Evolutionary conservation across 164 flowering plant species (phyloP).

Genomic region (Euptelea pleiosperma): DNA sequence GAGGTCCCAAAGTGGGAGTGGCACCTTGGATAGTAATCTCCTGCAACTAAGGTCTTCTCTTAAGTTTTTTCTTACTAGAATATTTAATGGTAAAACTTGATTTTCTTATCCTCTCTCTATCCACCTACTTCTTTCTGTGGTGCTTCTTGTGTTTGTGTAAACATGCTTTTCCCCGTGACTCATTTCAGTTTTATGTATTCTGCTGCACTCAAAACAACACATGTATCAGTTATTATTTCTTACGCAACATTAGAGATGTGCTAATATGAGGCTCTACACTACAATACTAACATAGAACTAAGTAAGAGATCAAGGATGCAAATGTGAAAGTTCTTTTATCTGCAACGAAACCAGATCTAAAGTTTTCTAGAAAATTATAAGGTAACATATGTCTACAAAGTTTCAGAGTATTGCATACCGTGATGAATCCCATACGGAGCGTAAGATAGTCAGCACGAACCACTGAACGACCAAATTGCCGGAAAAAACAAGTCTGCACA

Average conservation of each 20-base stretch:
- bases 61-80: not conserved
- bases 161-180: no score
- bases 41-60: not conserved
- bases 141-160: no score
- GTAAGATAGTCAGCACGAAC: slow-evolving; percentile 86
- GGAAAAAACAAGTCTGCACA: slow-evolving; percentile 84
- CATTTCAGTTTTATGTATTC: no score
- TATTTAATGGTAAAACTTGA: not conserved
- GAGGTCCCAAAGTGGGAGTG: not conserved
- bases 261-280: not conserved
- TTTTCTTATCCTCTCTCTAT: not conserved
- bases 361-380: not conserved
- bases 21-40: not conserved
- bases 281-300: not conserved
- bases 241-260: no score
- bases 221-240: no score
- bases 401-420: slow-evolving; percentile 37
- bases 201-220: no score
- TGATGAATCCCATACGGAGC: slow-evolving; percentile 86
- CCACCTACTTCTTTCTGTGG: not conserved
- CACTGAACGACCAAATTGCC: slow-evolving; percentile 92
- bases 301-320: slow-evolving; percentile 8
- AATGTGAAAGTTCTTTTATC: not conserved
- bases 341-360: slow-evolving; percentile 5
- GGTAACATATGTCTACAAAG: not conserved